phyloP scores from a whole-genome alignment of 2,329 filamentous ascomycete genomes.

The Pseudocercospora cruenta region DNA sequence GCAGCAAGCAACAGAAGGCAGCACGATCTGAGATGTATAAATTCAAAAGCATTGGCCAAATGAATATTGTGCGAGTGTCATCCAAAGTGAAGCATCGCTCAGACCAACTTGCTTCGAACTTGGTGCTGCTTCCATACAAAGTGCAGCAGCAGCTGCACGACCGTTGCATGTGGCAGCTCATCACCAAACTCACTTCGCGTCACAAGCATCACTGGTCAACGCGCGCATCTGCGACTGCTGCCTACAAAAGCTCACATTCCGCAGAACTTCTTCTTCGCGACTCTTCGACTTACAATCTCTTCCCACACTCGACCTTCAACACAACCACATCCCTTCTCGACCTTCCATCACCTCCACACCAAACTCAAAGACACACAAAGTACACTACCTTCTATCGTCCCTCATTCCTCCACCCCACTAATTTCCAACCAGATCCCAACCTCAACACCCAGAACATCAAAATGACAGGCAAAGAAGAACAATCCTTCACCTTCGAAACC shows the following conservation, averaged over 20 bases:
- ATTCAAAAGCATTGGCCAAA: not conserved
- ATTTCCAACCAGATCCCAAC: not conserved
- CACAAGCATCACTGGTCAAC: slow-evolving; percentile 4
- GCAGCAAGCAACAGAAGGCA: not conserved
- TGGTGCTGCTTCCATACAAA: not conserved
- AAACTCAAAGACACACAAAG: not conserved
- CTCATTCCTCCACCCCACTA: not conserved
- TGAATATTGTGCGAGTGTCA: not conserved
- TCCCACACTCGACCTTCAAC: not conserved
- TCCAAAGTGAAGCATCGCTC: not conserved
- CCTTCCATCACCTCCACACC: not conserved
- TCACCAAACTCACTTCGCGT: slow-evolving; percentile 10
- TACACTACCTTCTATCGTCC: not conserved
- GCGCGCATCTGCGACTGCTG: slow-evolving; percentile 5
- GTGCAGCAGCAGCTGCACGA: not conserved
- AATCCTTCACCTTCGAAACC: slow-evolving; percentile 23
- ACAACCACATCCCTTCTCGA: not conserved
- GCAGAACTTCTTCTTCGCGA: not conserved
- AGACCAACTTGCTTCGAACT: not conserved
- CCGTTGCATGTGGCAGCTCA: not conserved
- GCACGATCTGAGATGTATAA: not conserved
- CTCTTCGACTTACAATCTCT: not conserved
- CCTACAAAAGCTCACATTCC: not conserved
- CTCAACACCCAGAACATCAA: not conserved
- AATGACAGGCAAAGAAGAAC: slow-evolving; percentile 9